These are phyloP conservation scores for Cornus florida DNA, from an alignment of 148 eudicot species.

Conservation along the genomic window DNA sequence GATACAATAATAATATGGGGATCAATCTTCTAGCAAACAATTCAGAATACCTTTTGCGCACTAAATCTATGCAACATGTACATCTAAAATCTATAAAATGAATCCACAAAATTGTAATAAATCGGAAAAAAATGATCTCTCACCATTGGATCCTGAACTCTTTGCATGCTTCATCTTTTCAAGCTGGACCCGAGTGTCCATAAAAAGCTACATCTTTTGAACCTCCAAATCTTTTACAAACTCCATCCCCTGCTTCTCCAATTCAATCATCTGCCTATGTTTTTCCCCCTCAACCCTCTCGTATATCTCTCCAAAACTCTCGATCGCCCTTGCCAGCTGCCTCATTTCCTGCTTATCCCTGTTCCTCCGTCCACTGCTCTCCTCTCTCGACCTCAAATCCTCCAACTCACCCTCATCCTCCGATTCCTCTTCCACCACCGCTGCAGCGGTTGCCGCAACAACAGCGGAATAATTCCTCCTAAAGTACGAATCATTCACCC, in stretches of 20 bases:
- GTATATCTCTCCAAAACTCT: constrained; percentile 68
- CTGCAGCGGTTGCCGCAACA: constrained; percentile 48
- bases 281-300: constrained; percentile 65
- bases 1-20: background rate
- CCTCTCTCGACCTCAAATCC: constrained; percentile 30
- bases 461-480: constrained; percentile 71
- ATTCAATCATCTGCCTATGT: constrained; percentile 68
- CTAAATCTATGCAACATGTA: background rate
- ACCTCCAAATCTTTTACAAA: constrained; percentile 76
- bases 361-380: constrained; percentile 12
- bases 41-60: background rate
- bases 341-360: constrained; percentile 45
- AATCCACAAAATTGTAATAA: background rate
- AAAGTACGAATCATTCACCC: constrained; percentile 48
- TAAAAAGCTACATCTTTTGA: constrained; percentile 78
- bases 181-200: constrained; percentile 76
- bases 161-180: constrained; percentile 63
- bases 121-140: constrained; percentile 9
- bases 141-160: constrained; percentile 60
- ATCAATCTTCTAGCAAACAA: background rate
- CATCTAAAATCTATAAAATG: background rate
- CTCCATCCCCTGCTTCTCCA: constrained; percentile 82
- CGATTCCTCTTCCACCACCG: constrained; percentile 41
- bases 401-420: constrained; percentile 35
- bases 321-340: constrained; percentile 64